Conservation (phyloP, 176 grass and related monocot species). For the Raddia guianensis region DNA sequence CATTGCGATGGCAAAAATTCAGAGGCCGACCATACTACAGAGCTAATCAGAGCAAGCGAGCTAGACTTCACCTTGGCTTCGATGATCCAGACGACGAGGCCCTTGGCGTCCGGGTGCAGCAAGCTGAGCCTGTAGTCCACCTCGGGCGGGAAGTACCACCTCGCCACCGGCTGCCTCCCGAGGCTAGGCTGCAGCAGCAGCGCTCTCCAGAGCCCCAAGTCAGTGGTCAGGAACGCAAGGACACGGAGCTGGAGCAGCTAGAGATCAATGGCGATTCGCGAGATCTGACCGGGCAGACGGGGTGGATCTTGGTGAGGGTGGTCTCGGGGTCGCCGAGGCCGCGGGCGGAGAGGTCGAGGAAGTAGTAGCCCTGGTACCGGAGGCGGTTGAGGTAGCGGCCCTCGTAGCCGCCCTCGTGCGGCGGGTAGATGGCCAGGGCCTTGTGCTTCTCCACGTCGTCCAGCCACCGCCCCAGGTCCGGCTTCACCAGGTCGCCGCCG, state of each 20-base stretch:
- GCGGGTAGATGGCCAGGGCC: conserved; percentile 81
- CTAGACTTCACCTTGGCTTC: conserved; percentile 63
- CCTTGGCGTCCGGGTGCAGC: conserved; percentile 85
- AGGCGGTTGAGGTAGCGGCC: conserved; percentile 86
- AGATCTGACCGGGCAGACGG: conserved; percentile 70
- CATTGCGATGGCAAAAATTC: background rate
- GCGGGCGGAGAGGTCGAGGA: conserved; percentile 84
- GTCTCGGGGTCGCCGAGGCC: conserved; percentile 83
- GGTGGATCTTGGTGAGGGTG: conserved; percentile 92
- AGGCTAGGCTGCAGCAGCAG: conserved; percentile 75
- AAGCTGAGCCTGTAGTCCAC: conserved; percentile 91
- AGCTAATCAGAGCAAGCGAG: background rate
- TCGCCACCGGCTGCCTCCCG: conserved; percentile 83
- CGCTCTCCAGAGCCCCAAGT: background rate
- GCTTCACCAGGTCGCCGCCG: conserved; percentile 71
- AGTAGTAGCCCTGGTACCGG: conserved; percentile 81
- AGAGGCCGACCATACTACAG: background rate
- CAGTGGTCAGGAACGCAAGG: background rate
- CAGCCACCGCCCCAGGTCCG: conserved; percentile 77
- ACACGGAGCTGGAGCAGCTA: no score
- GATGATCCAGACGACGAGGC: conserved; percentile 80
- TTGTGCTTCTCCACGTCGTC: conserved; percentile 90
- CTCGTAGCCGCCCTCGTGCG: conserved; percentile 97
- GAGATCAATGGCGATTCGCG: background rate
- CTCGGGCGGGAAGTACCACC: conserved; percentile 96